Evolutionary conservation across 2,329 filamentous ascomycete species (phyloP), one percentile per base, ranked within the genome.

Genomic region (Cercospora sojina): DNA sequence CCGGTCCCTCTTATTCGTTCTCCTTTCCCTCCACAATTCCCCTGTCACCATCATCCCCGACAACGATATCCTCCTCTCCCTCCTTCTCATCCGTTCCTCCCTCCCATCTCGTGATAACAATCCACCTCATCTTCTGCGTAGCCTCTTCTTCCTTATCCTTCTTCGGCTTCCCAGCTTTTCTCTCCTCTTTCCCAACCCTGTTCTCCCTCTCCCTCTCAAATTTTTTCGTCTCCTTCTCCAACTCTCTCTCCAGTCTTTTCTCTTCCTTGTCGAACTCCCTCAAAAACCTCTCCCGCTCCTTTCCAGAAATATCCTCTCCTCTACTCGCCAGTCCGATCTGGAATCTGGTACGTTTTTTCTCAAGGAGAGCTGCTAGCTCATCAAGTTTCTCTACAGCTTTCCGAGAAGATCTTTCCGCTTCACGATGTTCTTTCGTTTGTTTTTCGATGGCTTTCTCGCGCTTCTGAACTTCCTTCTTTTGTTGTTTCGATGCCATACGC

Each of bases 71-170:
- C 10, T 32, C 43, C 13, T 57, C 59, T 5, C n/a, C 43, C 18
- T 51, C 43, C 7, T 56, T 27, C 0, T 56, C 60, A 1, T 64
- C 64, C 10, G 49, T 60, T 10, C 58, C 61, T 5, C 59, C 70
- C 59, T 70, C 59, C 62, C 65, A 65, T 20, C 51, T 72, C 2
- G 64, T 69, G n/a, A 74, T 65, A 10, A 74, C 70, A 59, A 74
- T 58, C 71, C 73, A 76, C 13, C 71, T 57, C 35, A 75, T 72
- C 32, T 74, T 67, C 59, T 72, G 73, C 4, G 70, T 73, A 27
- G 73, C 68, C 64, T 74, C 72, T 57, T 67, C 63, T 62, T 72
- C 68, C 58, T 64, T 67, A 25, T 59, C 57, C 43, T 49, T 49
- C 43, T 62, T 53, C 16, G 20, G 49, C 25, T 58, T 62, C 0